Conservation (phyloP, 2,329 filamentous ascomycete species). For the Xylariomycetidae sp. region DNA sequence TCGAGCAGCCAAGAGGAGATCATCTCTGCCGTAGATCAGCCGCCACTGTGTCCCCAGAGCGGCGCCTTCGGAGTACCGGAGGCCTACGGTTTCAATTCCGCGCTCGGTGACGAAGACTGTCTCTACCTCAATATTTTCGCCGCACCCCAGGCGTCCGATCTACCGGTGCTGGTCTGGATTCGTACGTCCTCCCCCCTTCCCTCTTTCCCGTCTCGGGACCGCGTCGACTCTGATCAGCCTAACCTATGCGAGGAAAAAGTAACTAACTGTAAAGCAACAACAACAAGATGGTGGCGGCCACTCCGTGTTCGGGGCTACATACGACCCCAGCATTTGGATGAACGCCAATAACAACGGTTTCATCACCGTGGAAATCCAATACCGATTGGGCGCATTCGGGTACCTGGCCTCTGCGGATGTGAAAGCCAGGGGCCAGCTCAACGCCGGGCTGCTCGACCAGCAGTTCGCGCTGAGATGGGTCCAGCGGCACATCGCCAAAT, state of each 20-base stretch:
- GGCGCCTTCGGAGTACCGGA: constrained; percentile 22
- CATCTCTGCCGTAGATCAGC: constrained; percentile 20
- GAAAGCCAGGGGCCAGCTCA: constrained; percentile 20
- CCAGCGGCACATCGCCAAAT: constrained; percentile 32
- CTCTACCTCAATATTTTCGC: constrained; percentile 29
- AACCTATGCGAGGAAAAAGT: no score
- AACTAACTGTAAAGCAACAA: constrained; percentile 23
- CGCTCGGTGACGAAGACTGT: constrained; percentile 20
- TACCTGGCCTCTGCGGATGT: constrained; percentile 35
- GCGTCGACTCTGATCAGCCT: no score
- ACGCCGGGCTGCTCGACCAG: constrained; percentile 41
- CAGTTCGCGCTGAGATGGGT: constrained; percentile 55
- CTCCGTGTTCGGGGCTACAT: constrained; percentile 20
- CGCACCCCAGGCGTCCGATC: constrained; percentile 26
- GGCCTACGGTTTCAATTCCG: constrained; percentile 23
- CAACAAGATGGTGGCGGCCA: constrained; percentile 29
- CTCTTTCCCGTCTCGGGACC: constrained; percentile 8
- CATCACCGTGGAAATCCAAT: constrained; percentile 44
- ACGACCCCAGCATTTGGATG: constrained; percentile 35
- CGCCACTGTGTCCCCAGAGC: constrained; percentile 23
- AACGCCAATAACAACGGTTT: constrained; percentile 41
- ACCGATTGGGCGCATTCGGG: constrained; percentile 37
- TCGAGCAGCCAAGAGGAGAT: constrained; percentile 10
- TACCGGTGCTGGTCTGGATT: constrained; percentile 36
- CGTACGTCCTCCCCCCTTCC: constrained; percentile 22